Conservation (phyloP, 2,329 filamentous ascomycete genomes). For the Diaporthe sp. region DNA sequence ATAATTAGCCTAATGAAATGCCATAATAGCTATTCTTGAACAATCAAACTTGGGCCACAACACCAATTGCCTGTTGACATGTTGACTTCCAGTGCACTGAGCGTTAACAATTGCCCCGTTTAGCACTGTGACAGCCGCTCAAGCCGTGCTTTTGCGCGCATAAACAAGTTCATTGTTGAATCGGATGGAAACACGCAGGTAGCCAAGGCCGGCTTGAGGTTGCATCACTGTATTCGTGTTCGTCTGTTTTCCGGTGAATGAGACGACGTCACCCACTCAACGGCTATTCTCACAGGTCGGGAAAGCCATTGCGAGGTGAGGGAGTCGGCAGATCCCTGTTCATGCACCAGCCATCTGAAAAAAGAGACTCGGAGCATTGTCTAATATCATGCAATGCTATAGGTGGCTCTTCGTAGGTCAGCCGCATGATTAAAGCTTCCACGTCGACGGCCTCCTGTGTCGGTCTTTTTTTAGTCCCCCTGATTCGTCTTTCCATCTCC, state of each 20-base stretch:
- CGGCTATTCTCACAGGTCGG: background rate
- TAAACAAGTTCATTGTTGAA: background rate
- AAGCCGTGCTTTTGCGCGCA: background rate
- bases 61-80: background rate
- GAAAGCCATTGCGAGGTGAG: constrained; percentile 22
- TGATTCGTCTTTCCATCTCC: background rate
- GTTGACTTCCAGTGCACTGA: background rate
- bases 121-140: background rate
- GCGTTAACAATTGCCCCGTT: background rate
- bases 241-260: constrained; percentile 13
- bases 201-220: background rate
- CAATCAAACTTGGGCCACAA: background rate
- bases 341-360: background rate
- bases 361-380: background rate
- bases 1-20: constrained; percentile 32
- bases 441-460: constrained; percentile 21
- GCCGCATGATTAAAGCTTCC: constrained; percentile 24
- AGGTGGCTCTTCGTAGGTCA: background rate
- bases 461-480: constrained; percentile 17
- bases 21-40: constrained; percentile 32
- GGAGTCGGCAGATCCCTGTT: constrained; percentile 8
- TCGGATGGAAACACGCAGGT: background rate
- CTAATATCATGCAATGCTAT: constrained; percentile 28
- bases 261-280: constrained; percentile 12
- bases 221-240: constrained; percentile 22